These are phyloP conservation scores for Colletotrichum magnum DNA, from an alignment of 2,329 filamentous ascomycete species.

Conservation along the genomic window DNA sequence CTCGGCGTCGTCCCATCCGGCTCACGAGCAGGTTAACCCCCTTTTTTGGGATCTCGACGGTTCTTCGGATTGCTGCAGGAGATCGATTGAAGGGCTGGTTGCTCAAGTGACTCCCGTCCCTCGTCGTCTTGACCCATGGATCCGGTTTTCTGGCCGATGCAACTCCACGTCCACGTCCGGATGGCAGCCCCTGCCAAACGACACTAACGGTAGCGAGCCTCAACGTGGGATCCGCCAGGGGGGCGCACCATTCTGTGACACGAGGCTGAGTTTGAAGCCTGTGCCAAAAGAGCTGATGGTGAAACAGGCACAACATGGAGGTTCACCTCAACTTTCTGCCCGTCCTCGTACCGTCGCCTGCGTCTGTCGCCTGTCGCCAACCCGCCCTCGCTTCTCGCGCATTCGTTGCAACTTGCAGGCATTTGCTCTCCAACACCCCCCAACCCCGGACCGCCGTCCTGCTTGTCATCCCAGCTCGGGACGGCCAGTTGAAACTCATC, in stretches of 20 bases:
- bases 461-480: constrained; percentile 36
- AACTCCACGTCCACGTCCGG: not conserved
- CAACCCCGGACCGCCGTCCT: constrained; percentile 19
- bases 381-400: constrained; percentile 9
- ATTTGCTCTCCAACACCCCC: constrained; percentile 1
- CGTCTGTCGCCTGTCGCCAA: constrained; percentile 1
- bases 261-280: constrained; percentile 41
- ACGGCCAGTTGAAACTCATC: constrained; percentile 34
- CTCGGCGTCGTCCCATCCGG: constrained; percentile 24
- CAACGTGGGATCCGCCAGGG: constrained; percentile 16
- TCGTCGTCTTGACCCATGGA: constrained; percentile 7
- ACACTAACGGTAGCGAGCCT: constrained; percentile 2
- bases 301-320: constrained; percentile 24
- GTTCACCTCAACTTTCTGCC: constrained; percentile 37
- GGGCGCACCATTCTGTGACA: constrained; percentile 35
- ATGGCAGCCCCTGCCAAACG: constrained; percentile 5
- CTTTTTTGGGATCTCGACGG: not conserved
- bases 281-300: constrained; percentile 37
- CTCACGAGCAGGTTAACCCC: not conserved
- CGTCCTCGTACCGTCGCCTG: constrained; percentile 21
- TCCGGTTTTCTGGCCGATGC: constrained; percentile 14
- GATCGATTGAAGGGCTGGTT: constrained; percentile 20
- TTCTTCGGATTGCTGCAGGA: constrained; percentile 1
- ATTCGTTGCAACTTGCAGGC: constrained; percentile 19
- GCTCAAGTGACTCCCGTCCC: not conserved